These are phyloP conservation scores for Prunus salicina DNA, from an alignment of 306 rosid genomes.

Conservation along the genomic window DNA sequence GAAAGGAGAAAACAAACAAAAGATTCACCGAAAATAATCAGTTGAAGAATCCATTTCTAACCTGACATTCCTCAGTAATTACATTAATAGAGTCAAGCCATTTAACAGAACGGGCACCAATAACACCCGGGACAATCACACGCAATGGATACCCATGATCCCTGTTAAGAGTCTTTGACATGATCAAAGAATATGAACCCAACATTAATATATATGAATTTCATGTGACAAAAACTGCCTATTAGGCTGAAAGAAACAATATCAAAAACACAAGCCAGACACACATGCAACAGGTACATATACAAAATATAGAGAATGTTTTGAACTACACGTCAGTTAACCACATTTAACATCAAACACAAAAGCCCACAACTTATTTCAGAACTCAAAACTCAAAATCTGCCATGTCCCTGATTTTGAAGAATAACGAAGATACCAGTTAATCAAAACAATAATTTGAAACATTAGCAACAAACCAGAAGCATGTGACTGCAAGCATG, in stretches of 20 bases:
- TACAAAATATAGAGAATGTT: neutral
- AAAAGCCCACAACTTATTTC: neutral
- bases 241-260: neutral
- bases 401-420: neutral
- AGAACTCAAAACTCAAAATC: neutral
- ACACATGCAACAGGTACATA: neutral
- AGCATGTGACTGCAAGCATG: neutral
- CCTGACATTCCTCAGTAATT: slow-evolving; percentile 87
- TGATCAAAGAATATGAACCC: slow-evolving; percentile 15
- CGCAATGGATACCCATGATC: slow-evolving; percentile 98
- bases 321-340: neutral
- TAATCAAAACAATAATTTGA: neutral
- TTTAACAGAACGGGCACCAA: slow-evolving; percentile 97
- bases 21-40: neutral
- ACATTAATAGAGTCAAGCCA: slow-evolving; percentile 80
- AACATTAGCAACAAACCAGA: neutral
- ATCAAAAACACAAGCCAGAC: neutral
- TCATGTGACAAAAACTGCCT: neutral
- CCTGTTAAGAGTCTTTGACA: slow-evolving; percentile 69
- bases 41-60: slow-evolving; percentile 29
- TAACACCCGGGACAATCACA: slow-evolving; percentile 87
- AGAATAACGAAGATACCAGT: neutral
- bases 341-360: neutral
- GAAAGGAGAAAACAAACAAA: neutral
- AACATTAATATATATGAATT: slow-evolving; percentile 15